Conservation (phyloP, 2,329 filamentous ascomycete genomes). For the Ramularia collo-cygni region DNA sequence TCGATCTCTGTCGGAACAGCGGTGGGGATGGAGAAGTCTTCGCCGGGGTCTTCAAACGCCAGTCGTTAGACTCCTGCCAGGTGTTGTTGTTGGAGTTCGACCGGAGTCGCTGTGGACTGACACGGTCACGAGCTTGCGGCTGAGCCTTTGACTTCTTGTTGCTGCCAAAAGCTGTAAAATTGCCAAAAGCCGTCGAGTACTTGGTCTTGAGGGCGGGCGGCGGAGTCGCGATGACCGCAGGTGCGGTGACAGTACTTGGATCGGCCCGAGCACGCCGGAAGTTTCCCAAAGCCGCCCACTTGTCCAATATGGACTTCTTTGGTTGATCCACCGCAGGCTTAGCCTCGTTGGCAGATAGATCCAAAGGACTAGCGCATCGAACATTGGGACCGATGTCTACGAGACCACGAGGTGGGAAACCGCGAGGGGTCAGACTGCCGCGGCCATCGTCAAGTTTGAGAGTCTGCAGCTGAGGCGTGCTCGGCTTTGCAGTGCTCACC, state of each 20-base stretch:
- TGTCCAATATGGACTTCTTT: conserved; percentile 55
- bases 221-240: conserved; percentile 29
- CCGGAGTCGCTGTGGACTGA: conserved; percentile 22
- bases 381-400: conserved; percentile 48
- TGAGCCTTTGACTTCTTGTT: conserved; percentile 29
- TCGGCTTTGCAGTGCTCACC: conserved; percentile 41
- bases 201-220: conserved; percentile 24
- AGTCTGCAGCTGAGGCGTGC: conserved; percentile 46
- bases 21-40: conserved; percentile 12
- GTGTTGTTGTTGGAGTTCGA: conserved; percentile 33
- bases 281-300: conserved; percentile 84
- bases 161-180: conserved; percentile 27
- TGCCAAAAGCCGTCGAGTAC: conserved; percentile 28
- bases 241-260: conserved; percentile 33
- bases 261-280: conserved; percentile 62
- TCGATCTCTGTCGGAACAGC: conserved; percentile 7
- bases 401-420: conserved; percentile 34
- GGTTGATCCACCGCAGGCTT: conserved; percentile 41
- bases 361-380: conserved; percentile 30
- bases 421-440: conserved; percentile 43
- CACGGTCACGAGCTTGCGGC: conserved; percentile 23
- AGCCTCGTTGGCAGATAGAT: conserved; percentile 29
- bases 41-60: conserved; percentile 34
- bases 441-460: conserved; percentile 41
- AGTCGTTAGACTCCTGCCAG: conserved; percentile 44